Conservation (phyloP, 345 rosid genomes). For the Moricandia moricandioides region DNA sequence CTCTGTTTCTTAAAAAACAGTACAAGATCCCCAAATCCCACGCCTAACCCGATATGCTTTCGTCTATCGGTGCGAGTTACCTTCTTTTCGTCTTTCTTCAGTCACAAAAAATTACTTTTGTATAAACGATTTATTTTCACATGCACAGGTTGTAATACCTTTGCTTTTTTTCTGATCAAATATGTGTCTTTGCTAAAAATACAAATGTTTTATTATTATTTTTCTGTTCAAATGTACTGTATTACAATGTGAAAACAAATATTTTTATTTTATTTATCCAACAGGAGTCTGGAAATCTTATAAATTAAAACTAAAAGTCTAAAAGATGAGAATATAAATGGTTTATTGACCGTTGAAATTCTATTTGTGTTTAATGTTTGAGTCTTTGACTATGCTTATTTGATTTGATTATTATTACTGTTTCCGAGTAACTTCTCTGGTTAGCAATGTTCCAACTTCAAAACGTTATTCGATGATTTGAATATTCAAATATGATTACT, state of each 20-base stretch:
- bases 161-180: no score
- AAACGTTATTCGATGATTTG: background rate
- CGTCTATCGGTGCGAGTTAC: background rate
- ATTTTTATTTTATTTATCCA: background rate
- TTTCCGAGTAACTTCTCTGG: background rate
- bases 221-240: background rate
- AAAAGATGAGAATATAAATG: background rate
- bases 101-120: conserved; percentile 4
- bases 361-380: background rate
- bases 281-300: background rate
- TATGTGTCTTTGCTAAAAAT: conserved; percentile 3
- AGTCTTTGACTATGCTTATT: background rate
- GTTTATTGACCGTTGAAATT: conserved; percentile 13
- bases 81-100: background rate
- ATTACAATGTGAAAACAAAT: background rate
- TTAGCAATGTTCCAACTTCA: background rate
- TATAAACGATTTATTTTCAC: conserved; percentile 20
- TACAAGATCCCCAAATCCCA: conserved; percentile 83
- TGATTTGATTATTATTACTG: background rate
- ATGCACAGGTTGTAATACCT: conserved; percentile 25
- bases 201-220: background rate
- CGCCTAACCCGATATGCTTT: conserved; percentile 4
- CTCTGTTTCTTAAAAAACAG: conserved; percentile 88
- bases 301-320: background rate
- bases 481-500: background rate